Evolutionary conservation across 257 asterid species (phyloP), one percentile per base, ranked within the genome.

Genomic region (Verbena officinalis): DNA sequence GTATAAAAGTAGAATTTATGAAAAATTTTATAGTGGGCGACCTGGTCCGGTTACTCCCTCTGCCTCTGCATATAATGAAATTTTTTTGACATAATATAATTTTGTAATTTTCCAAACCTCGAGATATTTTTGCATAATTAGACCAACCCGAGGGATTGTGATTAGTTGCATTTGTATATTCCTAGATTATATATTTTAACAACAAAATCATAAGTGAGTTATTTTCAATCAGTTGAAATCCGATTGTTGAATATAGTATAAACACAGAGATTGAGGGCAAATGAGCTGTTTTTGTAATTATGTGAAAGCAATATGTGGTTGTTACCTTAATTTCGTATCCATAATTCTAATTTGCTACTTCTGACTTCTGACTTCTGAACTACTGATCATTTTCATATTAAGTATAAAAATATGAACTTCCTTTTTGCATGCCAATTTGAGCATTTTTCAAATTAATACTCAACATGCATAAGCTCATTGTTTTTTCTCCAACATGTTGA

Each of bases 281-380:
- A 68, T 68, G 66, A 58, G 60, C 53, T 68, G 67, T 58, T 59
- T 23, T 49, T 38, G 54, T 64, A 14, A 34, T 56, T 55, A 30
- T 57, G 17, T 14, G 21, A 45, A 20, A 49, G 20, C 55, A 56
- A 20, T 33, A 55, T 56, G 50, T 33, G 10, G 19, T 17, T 63
- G 68, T 33, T 22, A 45, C 49, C 57, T 43, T 50, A 34, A 16
- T 40, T 52, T 15, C 56, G 23, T 30, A 43, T 31, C 22, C 19
- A 23, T 24, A 54, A 1, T 65, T 36, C 10, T 42, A 13, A 43
- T 12, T 23, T 19, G 17, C 38, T 15, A 27, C 4, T 52, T n/a
- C n/a, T n/a, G n/a, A 39, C 11, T 66, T 22, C 19, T 17, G 64
- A 43, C 49, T 43, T 55, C 27, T 60, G 16, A 43, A 23, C 48